phyloP scores from a whole-genome alignment of 1,284 basidiomycete species.

The Abortiporus biennis region DNA sequence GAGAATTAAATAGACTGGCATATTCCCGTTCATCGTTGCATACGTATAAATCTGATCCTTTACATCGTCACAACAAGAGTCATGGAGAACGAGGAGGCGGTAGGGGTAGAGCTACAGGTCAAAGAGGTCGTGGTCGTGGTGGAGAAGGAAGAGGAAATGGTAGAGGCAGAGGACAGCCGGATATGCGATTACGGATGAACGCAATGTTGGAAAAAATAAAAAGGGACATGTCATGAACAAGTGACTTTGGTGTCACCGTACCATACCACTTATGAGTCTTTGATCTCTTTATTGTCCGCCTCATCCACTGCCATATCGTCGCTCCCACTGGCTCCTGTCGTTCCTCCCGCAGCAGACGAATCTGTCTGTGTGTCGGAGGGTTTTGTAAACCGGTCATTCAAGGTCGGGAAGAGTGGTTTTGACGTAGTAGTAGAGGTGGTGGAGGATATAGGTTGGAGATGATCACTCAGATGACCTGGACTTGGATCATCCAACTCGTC shows the following conservation, averaged over 20 bases:
- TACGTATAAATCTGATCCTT: slow-evolving; percentile 45
- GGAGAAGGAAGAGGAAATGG: slow-evolving; percentile 14
- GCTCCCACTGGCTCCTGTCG: slow-evolving; percentile 7
- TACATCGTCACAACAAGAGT: slow-evolving; percentile 24
- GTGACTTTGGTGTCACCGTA: background rate
- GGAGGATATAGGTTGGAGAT: slow-evolving; percentile 62
- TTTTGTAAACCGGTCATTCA: slow-evolving; percentile 66
- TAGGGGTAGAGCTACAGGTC: slow-evolving; percentile 3
- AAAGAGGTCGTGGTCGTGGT: slow-evolving; percentile 12
- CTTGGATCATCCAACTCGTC: slow-evolving; percentile 79
- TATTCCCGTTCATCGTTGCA: slow-evolving; percentile 55
- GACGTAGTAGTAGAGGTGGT: slow-evolving; percentile 48
- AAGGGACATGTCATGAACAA: slow-evolving; percentile 36
- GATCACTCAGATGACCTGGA: slow-evolving; percentile 76
- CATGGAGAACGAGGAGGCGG: slow-evolving; percentile 7
- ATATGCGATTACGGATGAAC: slow-evolving; percentile 77
- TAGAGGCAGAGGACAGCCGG: slow-evolving; percentile 47
- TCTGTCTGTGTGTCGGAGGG: slow-evolving; percentile 18
- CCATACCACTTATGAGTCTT: slow-evolving; percentile 14
- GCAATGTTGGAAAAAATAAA: slow-evolving; percentile 76
- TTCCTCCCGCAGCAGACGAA: slow-evolving; percentile 27
- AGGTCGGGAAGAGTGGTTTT: slow-evolving; percentile 45
- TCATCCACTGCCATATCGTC: slow-evolving; percentile 39
- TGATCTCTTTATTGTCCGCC: slow-evolving; percentile 56
- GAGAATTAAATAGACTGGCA: slow-evolving; percentile 54